phyloP scores from a whole-genome alignment of 371 early-diverging fungal species.

The Dichotomocladium elegans region DNA sequence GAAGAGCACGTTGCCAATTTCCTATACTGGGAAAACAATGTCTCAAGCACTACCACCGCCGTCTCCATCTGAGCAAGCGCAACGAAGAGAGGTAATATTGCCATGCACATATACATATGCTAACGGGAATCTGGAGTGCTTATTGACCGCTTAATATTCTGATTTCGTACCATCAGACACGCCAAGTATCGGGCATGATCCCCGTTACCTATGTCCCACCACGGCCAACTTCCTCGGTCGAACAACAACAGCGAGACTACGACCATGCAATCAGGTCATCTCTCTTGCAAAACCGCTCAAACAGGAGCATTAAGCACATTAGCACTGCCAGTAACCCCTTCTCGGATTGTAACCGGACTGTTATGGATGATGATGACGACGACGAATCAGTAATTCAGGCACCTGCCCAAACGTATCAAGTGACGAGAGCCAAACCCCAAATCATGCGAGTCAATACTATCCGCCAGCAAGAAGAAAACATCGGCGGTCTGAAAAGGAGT shows the following conservation, averaged over 20 bases:
- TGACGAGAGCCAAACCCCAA: constrained; percentile 37
- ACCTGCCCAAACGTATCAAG: constrained; percentile 35
- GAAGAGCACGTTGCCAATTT: constrained; percentile 22
- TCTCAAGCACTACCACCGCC: background rate
- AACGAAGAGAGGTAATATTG: too few species aligned
- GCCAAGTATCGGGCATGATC: constrained; percentile 40
- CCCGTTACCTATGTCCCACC: constrained; percentile 44
- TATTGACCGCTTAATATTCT: background rate
- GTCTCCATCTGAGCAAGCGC: too few species aligned
- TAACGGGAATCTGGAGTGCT: background rate
- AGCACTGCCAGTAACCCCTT: constrained; percentile 7
- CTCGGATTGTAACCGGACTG: constrained; percentile 7
- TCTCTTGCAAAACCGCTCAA: background rate
- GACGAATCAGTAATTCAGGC: constrained; percentile 12
- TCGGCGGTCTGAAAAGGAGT: constrained; percentile 23
- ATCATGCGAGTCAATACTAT: constrained; percentile 48
- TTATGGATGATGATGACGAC: constrained; percentile 5
- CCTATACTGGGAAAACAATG: constrained; percentile 13
- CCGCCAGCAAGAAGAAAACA: constrained; percentile 13
- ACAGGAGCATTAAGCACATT: background rate
- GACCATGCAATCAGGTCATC: constrained; percentile 2
- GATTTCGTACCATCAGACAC: background rate
- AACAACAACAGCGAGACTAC: constrained; percentile 9
- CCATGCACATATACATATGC: too few species aligned
- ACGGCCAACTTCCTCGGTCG: background rate